Evolutionary conservation across 2,329 filamentous ascomycete species (phyloP).

Genomic region (Fusarium domesticum): DNA sequence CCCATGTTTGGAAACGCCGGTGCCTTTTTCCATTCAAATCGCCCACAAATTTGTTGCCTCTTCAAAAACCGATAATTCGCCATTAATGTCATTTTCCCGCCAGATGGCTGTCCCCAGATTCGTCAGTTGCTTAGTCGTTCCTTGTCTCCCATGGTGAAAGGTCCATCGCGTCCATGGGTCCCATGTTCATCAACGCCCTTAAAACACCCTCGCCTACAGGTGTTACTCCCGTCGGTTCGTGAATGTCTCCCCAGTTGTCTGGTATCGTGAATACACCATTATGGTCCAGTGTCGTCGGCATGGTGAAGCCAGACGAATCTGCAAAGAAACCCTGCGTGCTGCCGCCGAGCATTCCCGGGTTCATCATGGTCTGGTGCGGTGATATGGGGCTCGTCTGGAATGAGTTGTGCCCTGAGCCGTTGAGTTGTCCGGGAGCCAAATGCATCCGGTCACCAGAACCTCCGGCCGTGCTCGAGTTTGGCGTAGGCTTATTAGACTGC

Average conservation of each 20-base stretch:
- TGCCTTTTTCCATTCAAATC: neutral
- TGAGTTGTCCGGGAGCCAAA: slow-evolving; percentile 32
- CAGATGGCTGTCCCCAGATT: too few relatives aligned
- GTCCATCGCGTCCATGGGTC: slow-evolving; percentile 60
- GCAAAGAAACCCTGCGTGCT: slow-evolving; percentile 40
- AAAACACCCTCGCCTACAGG: slow-evolving; percentile 57
- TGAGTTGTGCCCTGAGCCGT: slow-evolving; percentile 42
- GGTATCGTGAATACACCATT: slow-evolving; percentile 41
- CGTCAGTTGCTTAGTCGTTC: slow-evolving; percentile 31
- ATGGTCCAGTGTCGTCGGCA: slow-evolving; percentile 24
- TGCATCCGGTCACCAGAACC: slow-evolving; percentile 30
- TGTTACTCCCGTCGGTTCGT: slow-evolving; percentile 47
- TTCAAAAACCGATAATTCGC: too few relatives aligned
- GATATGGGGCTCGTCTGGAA: slow-evolving; percentile 53
- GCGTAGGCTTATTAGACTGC: slow-evolving; percentile 55
- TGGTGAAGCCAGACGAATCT: slow-evolving; percentile 38
- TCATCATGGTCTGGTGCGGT: slow-evolving; percentile 41
- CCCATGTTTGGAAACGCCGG: neutral
- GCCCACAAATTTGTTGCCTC: too few relatives aligned
- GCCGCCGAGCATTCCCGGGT: slow-evolving; percentile 37
- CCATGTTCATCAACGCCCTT: slow-evolving; percentile 56
- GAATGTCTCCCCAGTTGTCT: slow-evolving; percentile 44
- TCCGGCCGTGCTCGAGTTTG: slow-evolving; percentile 49
- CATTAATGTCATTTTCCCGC: too few relatives aligned
- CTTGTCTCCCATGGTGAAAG: slow-evolving; percentile 46